phyloP scores from a whole-genome alignment of 371 early-diverging fungal genomes.

The Lichtheimia ramosa region DNA sequence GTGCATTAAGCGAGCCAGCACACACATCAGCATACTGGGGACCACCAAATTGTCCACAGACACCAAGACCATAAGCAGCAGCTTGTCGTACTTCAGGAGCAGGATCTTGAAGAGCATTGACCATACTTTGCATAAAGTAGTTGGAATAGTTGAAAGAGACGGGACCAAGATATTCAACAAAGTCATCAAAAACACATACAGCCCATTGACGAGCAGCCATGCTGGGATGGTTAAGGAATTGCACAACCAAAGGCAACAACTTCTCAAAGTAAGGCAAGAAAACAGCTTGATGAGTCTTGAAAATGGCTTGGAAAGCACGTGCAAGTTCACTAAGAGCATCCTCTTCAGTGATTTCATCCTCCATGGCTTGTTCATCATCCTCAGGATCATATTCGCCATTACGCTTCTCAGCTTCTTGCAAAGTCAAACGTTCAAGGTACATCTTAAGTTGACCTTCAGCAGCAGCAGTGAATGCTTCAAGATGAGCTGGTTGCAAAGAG shows the following conservation, averaged over 20 bases:
- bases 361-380: slow-evolving; percentile 79
- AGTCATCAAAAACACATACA: slow-evolving; percentile 86
- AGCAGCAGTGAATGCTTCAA: slow-evolving; percentile 68
- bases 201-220: slow-evolving; percentile 85
- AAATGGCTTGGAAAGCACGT: slow-evolving; percentile 70
- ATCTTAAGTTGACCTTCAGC: slow-evolving; percentile 69
- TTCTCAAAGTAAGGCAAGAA: slow-evolving; percentile 81
- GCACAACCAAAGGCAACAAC: slow-evolving; percentile 67
- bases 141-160: slow-evolving; percentile 70
- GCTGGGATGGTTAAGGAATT: slow-evolving; percentile 65
- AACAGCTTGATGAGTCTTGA: slow-evolving; percentile 69
- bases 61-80: slow-evolving; percentile 90
- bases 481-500: slow-evolving; percentile 60
- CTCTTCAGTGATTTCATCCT: slow-evolving; percentile 85
- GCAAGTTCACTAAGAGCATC: slow-evolving; percentile 77
- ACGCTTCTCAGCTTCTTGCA: slow-evolving; percentile 70
- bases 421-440: slow-evolving; percentile 67
- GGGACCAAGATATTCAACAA: slow-evolving; percentile 87
- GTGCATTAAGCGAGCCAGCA: slow-evolving; percentile 57
- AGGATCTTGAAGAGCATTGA: slow-evolving; percentile 65
- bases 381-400: slow-evolving; percentile 87
- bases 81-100: slow-evolving; percentile 85
- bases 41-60: slow-evolving; percentile 85
- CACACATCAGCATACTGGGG: slow-evolving; percentile 70
- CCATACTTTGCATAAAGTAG: slow-evolving; percentile 70